These are phyloP conservation scores for Chaetomium globosum DNA, from an alignment of 2,329 filamentous ascomycete species.

Conservation along the genomic window DNA sequence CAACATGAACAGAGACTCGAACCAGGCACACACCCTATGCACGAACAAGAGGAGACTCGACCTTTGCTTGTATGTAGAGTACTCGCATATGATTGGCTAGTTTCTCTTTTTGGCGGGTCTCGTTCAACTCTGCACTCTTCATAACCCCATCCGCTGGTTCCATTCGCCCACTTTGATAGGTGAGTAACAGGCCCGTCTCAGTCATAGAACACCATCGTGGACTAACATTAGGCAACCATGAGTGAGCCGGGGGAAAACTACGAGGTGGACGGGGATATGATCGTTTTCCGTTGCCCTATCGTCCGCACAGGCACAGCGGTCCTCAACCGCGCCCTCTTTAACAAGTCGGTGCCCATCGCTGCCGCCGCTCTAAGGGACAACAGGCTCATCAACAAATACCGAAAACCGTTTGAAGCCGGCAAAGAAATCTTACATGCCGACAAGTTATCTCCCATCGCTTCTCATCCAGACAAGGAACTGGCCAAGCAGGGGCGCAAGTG, in stretches of 20 bases:
- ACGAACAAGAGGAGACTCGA: not conserved
- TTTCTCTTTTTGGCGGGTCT: constrained; percentile 17
- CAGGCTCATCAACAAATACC: constrained; percentile 72
- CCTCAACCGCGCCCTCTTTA: constrained; percentile 83
- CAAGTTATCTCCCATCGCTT: constrained; percentile 63
- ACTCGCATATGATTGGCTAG: constrained; percentile 16
- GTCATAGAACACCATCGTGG: not conserved
- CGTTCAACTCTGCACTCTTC: constrained; percentile 7
- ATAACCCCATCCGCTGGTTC: not conserved
- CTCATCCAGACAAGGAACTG: constrained; percentile 61
- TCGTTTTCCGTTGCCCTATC: constrained; percentile 73
- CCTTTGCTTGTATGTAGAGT: not conserved
- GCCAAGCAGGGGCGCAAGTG: constrained; percentile 62
- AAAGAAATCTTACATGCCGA: constrained; percentile 68
- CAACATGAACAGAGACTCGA: not conserved
- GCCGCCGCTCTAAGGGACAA: constrained; percentile 77
- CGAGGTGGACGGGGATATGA: constrained; percentile 47
- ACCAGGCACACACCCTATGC: not conserved
- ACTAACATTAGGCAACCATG: constrained; percentile 23
- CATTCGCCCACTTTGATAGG: constrained; percentile 21
- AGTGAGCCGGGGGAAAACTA: not conserved
- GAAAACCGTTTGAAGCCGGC: constrained; percentile 65
- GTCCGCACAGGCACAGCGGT: constrained; percentile 73
- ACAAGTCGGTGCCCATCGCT: constrained; percentile 72
- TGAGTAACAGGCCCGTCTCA: constrained; percentile 15